Percentiles rank a stretch among this genome's conserved stretches.
phyloP scores from a whole-genome alignment of 2,329 filamentous ascomycete species.

The Sclerotinia glacialis region DNA sequence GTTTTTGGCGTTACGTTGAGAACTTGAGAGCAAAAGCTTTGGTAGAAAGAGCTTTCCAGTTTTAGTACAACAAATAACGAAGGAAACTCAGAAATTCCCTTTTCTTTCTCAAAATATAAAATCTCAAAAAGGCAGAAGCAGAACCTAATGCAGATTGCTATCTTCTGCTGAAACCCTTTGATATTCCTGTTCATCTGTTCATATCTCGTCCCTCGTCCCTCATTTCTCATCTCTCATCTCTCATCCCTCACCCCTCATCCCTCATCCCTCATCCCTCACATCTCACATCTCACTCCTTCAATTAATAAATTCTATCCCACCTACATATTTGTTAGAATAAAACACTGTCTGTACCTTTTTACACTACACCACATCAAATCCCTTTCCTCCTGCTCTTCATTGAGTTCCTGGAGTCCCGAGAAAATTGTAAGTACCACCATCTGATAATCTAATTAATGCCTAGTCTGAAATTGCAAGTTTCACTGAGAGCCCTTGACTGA shows the following conservation, averaged over 20 bases:
- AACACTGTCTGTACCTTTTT: conserved; percentile 20
- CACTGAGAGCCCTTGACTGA: neutral
- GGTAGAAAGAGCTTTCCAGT: conserved; percentile 1
- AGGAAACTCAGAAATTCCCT: neutral
- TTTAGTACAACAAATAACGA: neutral
- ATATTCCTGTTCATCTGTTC: neutral
- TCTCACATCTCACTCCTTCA: neutral
- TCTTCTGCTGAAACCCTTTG: neutral
- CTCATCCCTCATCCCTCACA: neutral
- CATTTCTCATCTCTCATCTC: too few relatives aligned
- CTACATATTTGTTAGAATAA: conserved; percentile 22
- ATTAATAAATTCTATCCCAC: conserved; percentile 5
- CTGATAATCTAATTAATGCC: neutral
- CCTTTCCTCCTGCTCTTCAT: conserved; percentile 40
- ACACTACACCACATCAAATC: conserved; percentile 12
- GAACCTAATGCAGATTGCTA: neutral
- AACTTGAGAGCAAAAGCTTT: conserved; percentile 16
- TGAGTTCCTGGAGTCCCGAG: conserved; percentile 39
- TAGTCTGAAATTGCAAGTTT: neutral
- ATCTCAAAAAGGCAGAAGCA: neutral
- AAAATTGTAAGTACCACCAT: conserved; percentile 28
- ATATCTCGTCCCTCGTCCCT: neutral
- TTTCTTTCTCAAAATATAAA: neutral
- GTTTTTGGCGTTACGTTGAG: conserved; percentile 23
- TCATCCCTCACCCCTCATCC: neutral